Conservation (phyloP, 148 eudicot species). For the Camellia granthamiana region DNA sequence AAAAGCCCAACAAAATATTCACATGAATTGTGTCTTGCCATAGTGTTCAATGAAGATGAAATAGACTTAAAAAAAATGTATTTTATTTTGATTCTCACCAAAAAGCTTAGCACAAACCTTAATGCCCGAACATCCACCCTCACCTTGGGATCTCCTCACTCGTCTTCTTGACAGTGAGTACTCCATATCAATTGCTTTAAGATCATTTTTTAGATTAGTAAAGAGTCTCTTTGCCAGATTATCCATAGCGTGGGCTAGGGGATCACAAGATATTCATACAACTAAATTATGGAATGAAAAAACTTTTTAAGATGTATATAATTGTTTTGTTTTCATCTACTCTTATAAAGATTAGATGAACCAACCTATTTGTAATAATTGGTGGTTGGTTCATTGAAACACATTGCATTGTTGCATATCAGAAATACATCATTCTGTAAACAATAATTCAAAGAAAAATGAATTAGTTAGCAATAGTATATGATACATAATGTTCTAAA, state of each 20-base stretch:
- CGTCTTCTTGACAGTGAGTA: neutral
- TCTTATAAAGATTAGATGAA: neutral
- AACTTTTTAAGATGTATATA: neutral
- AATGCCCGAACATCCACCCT: neutral
- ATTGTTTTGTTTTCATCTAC: neutral
- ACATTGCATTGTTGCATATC: slow-evolving; percentile 16
- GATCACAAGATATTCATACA: neutral
- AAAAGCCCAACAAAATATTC: neutral
- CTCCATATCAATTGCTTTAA: neutral
- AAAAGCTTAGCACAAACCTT: neutral
- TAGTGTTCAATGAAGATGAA: neutral
- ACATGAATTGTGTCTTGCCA: neutral
- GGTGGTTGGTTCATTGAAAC: slow-evolving; percentile 7
- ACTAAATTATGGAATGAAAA: neutral
- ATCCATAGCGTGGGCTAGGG: slow-evolving; percentile 13
- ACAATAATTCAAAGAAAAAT: neutral
- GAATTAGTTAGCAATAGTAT: neutral
- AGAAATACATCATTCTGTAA: slow-evolving; percentile 16
- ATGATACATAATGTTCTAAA: neutral
- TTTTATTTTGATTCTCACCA: neutral
- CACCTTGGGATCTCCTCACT: slow-evolving; percentile 4
- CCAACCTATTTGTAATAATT: slow-evolving; percentile 14
- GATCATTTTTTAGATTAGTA: slow-evolving; percentile 6
- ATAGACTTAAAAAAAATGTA: neutral
- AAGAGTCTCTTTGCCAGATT: slow-evolving; percentile 18